phyloP scores from a whole-genome alignment of 1,284 basidiomycete species.

The Trichosporon ovoides region DNA sequence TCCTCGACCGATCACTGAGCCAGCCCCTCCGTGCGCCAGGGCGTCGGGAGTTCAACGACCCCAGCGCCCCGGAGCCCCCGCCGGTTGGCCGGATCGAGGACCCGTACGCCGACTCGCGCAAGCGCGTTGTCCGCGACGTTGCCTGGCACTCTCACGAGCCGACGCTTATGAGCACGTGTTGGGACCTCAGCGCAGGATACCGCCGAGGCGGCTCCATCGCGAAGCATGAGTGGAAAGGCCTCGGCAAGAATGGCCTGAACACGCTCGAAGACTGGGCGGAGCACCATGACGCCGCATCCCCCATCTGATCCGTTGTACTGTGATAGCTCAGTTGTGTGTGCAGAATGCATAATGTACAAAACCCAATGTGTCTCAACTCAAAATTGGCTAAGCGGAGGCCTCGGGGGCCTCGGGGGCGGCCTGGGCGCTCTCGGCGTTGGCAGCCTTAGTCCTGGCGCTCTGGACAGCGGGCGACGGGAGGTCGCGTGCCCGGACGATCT shows the following conservation, averaged over 20 bases:
- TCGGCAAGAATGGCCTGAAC: constrained; percentile 60
- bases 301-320: neutral
- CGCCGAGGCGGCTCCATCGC: constrained; percentile 67
- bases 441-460: neutral
- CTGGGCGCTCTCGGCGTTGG: neutral
- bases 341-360: constrained; percentile 6
- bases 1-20: constrained; percentile 73
- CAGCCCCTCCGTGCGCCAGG: constrained; percentile 58
- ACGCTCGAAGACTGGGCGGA: constrained; percentile 70
- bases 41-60: constrained; percentile 38
- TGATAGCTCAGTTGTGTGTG: neutral
- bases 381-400: neutral
- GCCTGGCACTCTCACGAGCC: constrained; percentile 59
- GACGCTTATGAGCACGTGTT: constrained; percentile 82
- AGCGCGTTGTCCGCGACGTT: constrained; percentile 63
- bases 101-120: constrained; percentile 23
- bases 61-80: constrained; percentile 35
- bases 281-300: constrained; percentile 39
- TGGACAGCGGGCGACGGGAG: neutral
- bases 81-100: constrained; percentile 38
- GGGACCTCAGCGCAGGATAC: constrained; percentile 59
- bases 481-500: neutral
- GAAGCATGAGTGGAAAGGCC: constrained; percentile 88
- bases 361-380: neutral
- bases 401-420: neutral